A percentile compares a stretch with the other conserved stretches of the same genome.
These are phyloP conservation scores for Trametes villosa DNA, from an alignment of 768 basidiomycete genomes.

Conservation along the genomic window DNA sequence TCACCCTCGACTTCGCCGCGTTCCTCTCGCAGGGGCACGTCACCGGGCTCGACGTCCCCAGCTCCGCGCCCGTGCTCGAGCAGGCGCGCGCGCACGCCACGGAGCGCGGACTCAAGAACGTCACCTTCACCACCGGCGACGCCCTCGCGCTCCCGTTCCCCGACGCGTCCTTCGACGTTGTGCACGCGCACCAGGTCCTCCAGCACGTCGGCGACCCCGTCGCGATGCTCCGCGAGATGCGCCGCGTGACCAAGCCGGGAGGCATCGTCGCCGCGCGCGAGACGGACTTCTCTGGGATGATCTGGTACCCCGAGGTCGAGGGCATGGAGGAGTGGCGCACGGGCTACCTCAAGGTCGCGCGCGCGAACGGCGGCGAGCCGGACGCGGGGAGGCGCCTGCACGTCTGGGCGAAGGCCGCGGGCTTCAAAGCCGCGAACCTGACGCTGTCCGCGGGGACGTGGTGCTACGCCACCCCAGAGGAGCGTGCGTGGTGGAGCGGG, in stretches of 20 bases:
- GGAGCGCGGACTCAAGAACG: conserved; percentile 39
- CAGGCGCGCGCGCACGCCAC: conserved; percentile 38
- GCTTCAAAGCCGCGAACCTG: conserved; percentile 36
- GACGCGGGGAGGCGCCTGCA: conserved; percentile 44
- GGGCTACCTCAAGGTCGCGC: conserved; percentile 39
- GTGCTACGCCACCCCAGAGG: conserved; percentile 43
- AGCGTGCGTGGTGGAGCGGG: conserved; percentile 44
- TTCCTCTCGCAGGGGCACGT: conserved; percentile 45
- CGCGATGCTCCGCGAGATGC: conserved; percentile 49
- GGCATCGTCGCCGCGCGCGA: conserved; percentile 53
- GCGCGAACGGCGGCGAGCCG: conserved; percentile 43
- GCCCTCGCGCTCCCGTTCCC: conserved; percentile 41
- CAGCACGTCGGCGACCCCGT: conserved; percentile 51
- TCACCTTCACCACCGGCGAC: conserved; percentile 46
- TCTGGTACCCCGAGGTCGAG: conserved; percentile 42
- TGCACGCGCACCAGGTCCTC: conserved; percentile 54
- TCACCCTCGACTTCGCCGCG: conserved; percentile 48
- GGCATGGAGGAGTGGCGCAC: conserved; percentile 36
- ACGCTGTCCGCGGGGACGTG: conserved; percentile 37
- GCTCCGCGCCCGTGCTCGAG: conserved; percentile 39
- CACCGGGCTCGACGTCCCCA: conserved; percentile 45
- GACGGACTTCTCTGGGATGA: conserved; percentile 40
- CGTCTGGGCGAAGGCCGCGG: conserved; percentile 43
- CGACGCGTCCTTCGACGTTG: conserved; percentile 52
- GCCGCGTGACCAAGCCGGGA: conserved; percentile 48